Evolutionary conservation across 352 stramenopile species (phyloP).

Genomic region (Aphanomyces astaci): DNA sequence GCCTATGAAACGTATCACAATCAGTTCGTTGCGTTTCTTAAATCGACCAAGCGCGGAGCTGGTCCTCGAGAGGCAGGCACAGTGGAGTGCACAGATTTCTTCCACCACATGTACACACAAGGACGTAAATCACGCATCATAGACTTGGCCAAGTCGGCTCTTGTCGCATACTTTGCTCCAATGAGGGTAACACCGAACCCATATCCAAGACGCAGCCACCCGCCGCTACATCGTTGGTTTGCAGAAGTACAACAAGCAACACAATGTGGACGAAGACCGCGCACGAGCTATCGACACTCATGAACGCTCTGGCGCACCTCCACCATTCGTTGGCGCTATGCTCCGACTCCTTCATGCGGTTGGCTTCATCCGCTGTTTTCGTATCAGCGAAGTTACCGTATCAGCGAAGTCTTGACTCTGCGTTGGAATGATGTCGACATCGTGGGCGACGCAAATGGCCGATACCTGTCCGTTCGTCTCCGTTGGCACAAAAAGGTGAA

Average conservation of each 20-base stretch:
- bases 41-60: background rate
- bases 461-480: too few species aligned
- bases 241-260: background rate
- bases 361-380: background rate
- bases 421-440: slow-evolving; percentile 4
- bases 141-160: background rate
- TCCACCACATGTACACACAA: background rate
- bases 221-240: background rate
- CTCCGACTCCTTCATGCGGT: background rate
- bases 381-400: too few species aligned
- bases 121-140: background rate
- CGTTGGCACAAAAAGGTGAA: too few species aligned
- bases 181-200: background rate
- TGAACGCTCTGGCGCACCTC: background rate
- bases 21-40: background rate
- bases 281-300: background rate
- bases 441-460: background rate
- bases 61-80: background rate
- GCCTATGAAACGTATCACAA: background rate
- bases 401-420: background rate
- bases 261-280: slow-evolving; percentile 2
- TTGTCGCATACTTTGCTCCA: background rate
- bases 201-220: background rate
- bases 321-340: background rate
- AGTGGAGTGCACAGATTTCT: slow-evolving; percentile 1